phyloP scores from a whole-genome alignment of 169 alveolate genomes.

The Plasmodium knowlesi region DNA sequence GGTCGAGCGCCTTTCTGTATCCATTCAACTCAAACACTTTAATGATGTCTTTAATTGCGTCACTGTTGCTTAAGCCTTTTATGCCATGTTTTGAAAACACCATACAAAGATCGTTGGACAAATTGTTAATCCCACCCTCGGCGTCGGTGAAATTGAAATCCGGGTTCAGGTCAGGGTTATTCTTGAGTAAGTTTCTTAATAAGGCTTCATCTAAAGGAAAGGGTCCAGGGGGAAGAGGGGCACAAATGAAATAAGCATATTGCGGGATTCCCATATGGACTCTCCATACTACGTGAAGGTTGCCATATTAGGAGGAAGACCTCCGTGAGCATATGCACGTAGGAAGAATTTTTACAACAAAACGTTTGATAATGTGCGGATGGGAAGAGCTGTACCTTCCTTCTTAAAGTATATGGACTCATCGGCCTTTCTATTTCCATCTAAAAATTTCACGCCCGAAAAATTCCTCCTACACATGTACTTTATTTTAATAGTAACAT shows the following conservation, averaged over 20 bases:
- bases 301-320: background rate
- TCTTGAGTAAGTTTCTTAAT: slow-evolving; percentile 77
- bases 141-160: slow-evolving; percentile 43
- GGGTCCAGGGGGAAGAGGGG: background rate
- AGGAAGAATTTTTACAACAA: background rate
- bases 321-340: background rate
- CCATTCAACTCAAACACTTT: slow-evolving; percentile 72
- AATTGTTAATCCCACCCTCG: slow-evolving; percentile 32
- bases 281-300: background rate
- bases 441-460: slow-evolving; percentile 79
- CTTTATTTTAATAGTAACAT: slow-evolving; percentile 22
- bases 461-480: slow-evolving; percentile 64
- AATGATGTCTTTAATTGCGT: slow-evolving; percentile 38
- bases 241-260: background rate
- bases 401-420: slow-evolving; percentile 80
- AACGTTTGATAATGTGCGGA: background rate
- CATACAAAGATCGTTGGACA: slow-evolving; percentile 52
- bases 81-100: slow-evolving; percentile 73
- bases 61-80: slow-evolving; percentile 33
- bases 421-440: slow-evolving; percentile 77
- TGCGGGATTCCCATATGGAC: background rate
- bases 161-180: slow-evolving; percentile 82
- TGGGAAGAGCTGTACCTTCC: slow-evolving; percentile 73
- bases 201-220: slow-evolving; percentile 78
- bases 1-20: slow-evolving; percentile 46